Conservation (phyloP, 2,329 filamentous ascomycete genomes). For the Fusarium albidum region DNA sequence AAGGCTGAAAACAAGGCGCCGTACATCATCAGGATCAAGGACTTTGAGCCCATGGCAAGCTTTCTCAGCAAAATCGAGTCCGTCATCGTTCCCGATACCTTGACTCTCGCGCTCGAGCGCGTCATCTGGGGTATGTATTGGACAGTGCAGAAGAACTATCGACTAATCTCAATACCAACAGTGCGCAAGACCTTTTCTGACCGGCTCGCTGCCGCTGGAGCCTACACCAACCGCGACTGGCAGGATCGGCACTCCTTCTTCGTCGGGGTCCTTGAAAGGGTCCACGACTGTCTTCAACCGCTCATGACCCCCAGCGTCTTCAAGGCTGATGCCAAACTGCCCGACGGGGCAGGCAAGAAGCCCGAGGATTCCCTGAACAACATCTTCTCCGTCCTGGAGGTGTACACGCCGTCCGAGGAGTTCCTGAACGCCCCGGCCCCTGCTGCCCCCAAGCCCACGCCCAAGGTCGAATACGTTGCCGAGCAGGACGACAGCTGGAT, state of each 20-base stretch:
- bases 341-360: neutral
- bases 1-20: neutral
- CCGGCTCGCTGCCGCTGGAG: constrained; percentile 1
- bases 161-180: neutral
- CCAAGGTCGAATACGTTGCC: constrained; percentile 9
- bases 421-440: constrained; percentile 28
- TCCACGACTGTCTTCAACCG: constrained; percentile 24
- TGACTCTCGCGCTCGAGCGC: constrained; percentile 22
- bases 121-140: constrained; percentile 21
- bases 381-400: constrained; percentile 20
- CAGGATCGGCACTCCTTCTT: constrained; percentile 25
- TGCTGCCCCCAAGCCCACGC: neutral
- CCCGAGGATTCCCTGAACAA: constrained; percentile 1
- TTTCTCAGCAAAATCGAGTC: constrained; percentile 15
- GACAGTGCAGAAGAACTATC: neutral
- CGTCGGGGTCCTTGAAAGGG: constrained; percentile 32
- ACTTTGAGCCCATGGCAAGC: constrained; percentile 31
- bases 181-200: constrained; percentile 26
- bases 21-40: constrained; percentile 20
- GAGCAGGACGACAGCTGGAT: constrained; percentile 19
- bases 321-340: neutral
- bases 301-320: constrained; percentile 15
- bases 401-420: constrained; percentile 24
- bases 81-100: constrained; percentile 19
- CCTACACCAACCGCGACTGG: neutral